Base-by-base conservation (phyloP, 1,284 basidiomycete genomes). In the Cryptococcus sp. region DNA sequence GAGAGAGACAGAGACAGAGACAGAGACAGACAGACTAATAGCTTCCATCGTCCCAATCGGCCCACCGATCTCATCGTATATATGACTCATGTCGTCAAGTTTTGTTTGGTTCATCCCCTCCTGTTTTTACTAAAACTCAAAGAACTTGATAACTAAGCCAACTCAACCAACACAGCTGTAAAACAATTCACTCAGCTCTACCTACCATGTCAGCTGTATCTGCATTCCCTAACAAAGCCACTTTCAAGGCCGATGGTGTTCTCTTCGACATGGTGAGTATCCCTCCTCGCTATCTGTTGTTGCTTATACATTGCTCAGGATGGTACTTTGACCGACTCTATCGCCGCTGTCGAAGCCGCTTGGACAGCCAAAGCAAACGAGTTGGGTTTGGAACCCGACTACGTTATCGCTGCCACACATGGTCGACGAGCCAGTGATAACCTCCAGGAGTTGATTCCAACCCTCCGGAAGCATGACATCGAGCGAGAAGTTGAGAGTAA, bases 281-380 rank as follows among this genome's bases (percentile, higher is more conserved):
- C 37, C 11, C 15, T 35, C n/a, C 32, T 34, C 31, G 36, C 32
- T 41, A 31, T 46, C 49, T 42, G 23, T 46, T 50, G 11, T 8
- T n/a, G 58, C 57, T 62, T 37, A 63, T 15, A 46, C 15, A 31
- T 33, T 43, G 32, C 37, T 53, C 61, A 86, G 84, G 84, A 86
- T 66, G 85, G 85, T 45, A 87, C 86, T 10, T 78, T 88, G 54
- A 87, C 86, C 52, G 85, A 88, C 69, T 87, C 85, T 33, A 88
- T 88, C 67, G 78, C 83, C 31, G 87, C 87, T 7, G 86, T 88
- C 60, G 87, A 89, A 72, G 85, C 86, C 5, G 87, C 87, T 5
- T 89, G 87, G 87, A 83, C 82, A 37, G 85, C 84, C 63, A 86
- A 89, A 50, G 87, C 87, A 3, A 78, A 78, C 45, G 85, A 87